phyloP scores from a whole-genome alignment of 768 basidiomycete genomes.

The Porpolomopsis calyptriformis region DNA sequence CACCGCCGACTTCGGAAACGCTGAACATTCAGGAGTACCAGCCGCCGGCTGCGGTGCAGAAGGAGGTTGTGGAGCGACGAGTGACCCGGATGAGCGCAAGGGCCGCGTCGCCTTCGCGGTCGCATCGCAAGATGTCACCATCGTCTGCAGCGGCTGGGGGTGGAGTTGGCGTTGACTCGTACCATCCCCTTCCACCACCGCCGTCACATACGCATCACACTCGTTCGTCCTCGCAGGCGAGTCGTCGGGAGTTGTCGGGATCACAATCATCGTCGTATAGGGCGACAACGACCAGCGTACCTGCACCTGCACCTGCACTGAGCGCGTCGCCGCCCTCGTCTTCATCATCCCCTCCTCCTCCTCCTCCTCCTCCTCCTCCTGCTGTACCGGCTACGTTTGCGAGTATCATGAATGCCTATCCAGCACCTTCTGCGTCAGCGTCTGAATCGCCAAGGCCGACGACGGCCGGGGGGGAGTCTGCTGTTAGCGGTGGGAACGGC shows the following conservation, averaged over 20 bases:
- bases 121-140: slow-evolving; percentile 1
- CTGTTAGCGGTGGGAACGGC: background rate
- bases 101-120: background rate
- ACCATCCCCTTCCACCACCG: background rate
- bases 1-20: slow-evolving; percentile 12
- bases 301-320: background rate
- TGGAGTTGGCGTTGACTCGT: slow-evolving; percentile 1
- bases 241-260: slow-evolving; percentile 1
- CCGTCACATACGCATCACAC: slow-evolving; percentile 7
- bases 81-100: background rate
- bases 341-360: too few relatives aligned
- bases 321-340: slow-evolving; percentile 10
- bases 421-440: slow-evolving; percentile 13
- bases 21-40: slow-evolving; percentile 22
- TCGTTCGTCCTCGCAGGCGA: slow-evolving; percentile 6
- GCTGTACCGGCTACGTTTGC: slow-evolving; percentile 48
- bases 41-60: slow-evolving; percentile 10
- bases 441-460: too few relatives aligned
- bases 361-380: too few relatives aligned
- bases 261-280: slow-evolving; percentile 5
- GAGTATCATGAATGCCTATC: slow-evolving; percentile 64
- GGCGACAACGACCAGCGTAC: slow-evolving; percentile 4
- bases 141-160: too few relatives aligned
- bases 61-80: slow-evolving; percentile 14
- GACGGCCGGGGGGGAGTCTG: too few relatives aligned